Evolutionary conservation across 73 alveolate genomes (phyloP).

Genomic region (Paramecium caudatum): DNA sequence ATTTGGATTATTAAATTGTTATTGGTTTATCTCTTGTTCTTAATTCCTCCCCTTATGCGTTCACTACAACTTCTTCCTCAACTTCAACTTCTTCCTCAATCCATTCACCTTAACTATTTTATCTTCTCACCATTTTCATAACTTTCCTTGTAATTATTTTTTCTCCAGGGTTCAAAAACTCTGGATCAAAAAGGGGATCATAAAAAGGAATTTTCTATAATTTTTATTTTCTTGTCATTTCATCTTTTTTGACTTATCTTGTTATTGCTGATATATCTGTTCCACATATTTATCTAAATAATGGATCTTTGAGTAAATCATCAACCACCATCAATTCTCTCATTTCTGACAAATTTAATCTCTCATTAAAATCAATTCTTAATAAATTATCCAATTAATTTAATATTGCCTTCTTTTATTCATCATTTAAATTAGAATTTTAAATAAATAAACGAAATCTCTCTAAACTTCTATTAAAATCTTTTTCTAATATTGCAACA

Average conservation of each 20-base stretch:
- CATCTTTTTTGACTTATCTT: slow-evolving; percentile 69
- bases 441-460: slow-evolving; percentile 63
- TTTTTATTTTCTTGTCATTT: slow-evolving; percentile 67
- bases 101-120: slow-evolving; percentile 73
- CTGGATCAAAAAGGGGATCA: slow-evolving; percentile 75
- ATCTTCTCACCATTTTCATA: slow-evolving; percentile 65
- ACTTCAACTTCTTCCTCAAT: slow-evolving; percentile 75
- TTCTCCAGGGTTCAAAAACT: slow-evolving; percentile 67
- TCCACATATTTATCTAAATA: slow-evolving; percentile 67
- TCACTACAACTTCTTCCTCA: slow-evolving; percentile 75
- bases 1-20: slow-evolving; percentile 51
- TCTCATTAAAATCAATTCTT: slow-evolving; percentile 58
- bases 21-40: slow-evolving; percentile 75
- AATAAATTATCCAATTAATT: slow-evolving; percentile 62
- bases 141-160: slow-evolving; percentile 72
- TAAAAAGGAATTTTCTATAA: slow-evolving; percentile 35
- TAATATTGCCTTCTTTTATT: slow-evolving; percentile 62
- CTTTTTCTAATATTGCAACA: slow-evolving; percentile 69
- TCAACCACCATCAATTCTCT: slow-evolving; percentile 51
- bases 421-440: slow-evolving; percentile 70
- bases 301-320: slow-evolving; percentile 76
- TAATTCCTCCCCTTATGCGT: slow-evolving; percentile 63
- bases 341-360: slow-evolving; percentile 68
- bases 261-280: slow-evolving; percentile 64
- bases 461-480: slow-evolving; percentile 65